Conservation (phyloP, 1,139 yeast genomes). For the Nakaseomyces uthaithaninus region DNA sequence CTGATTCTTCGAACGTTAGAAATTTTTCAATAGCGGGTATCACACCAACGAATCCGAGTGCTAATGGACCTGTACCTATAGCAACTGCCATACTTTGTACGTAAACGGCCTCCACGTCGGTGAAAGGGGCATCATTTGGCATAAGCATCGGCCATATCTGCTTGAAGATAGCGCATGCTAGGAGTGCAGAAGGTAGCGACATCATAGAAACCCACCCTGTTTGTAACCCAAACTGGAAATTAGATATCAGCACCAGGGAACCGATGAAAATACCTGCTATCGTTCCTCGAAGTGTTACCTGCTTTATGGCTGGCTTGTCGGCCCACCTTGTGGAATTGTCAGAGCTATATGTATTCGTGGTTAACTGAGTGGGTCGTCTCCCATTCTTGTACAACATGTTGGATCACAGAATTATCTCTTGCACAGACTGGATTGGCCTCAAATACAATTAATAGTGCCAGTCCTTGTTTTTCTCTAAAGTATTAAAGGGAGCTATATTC, state of each 20-base stretch:
- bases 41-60: constrained; percentile 93
- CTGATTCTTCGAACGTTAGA: constrained; percentile 69
- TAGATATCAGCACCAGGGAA: constrained; percentile 71
- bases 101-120: constrained; percentile 89
- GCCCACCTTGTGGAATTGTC: constrained; percentile 25
- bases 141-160: constrained; percentile 33
- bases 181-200: constrained; percentile 90
- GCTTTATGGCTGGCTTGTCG: constrained; percentile 36
- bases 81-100: constrained; percentile 93
- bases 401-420: neutral
- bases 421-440: no score
- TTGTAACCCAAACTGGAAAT: constrained; percentile 92
- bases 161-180: constrained; percentile 74
- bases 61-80: constrained; percentile 93
- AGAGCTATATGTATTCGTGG: neutral
- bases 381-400: neutral
- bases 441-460: no score
- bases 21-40: constrained; percentile 93
- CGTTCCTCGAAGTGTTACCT: constrained; percentile 65
- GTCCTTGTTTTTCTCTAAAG: no score
- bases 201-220: constrained; percentile 99
- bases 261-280: constrained; percentile 71
- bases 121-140: constrained; percentile 40
- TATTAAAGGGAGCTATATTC: no score
- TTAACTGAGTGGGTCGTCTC: neutral